phyloP scores from a whole-genome alignment of 1,284 basidiomycete genomes.

The Mycena sp. region DNA sequence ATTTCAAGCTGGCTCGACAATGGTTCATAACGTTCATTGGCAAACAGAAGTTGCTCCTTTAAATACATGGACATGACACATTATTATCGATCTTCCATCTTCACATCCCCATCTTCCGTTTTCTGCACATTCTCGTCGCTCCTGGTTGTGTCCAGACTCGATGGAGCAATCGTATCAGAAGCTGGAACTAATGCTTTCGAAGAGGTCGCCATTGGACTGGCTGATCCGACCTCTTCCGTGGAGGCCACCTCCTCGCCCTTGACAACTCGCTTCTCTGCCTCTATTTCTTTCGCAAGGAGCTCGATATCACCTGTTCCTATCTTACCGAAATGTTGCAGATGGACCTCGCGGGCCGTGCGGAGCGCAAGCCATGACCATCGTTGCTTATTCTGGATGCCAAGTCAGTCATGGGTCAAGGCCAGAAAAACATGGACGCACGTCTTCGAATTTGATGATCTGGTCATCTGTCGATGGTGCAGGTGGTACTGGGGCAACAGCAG shows the following conservation, averaged over 20 bases:
- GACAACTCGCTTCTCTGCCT: constrained; percentile 61
- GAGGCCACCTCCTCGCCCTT: constrained; percentile 45
- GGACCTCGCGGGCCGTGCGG: constrained; percentile 73
- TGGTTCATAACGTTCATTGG: too few species aligned
- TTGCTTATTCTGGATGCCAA: constrained; percentile 66
- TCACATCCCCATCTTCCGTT: constrained; percentile 20
- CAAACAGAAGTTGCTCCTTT: constrained; percentile 9
- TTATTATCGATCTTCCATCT: constrained; percentile 19
- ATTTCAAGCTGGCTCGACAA: too few species aligned
- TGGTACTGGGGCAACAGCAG: constrained; percentile 42
- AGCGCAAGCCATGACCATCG: constrained; percentile 83
- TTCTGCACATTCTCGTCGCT: constrained; percentile 8
- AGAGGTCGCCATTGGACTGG: constrained; percentile 17
- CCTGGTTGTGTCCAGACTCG: constrained; percentile 3
- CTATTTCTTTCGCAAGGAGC: constrained; percentile 72
- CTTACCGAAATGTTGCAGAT: constrained; percentile 78
- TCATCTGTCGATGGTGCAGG: constrained; percentile 55
- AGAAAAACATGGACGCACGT: constrained; percentile 50
- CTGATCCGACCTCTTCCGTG: constrained; percentile 29
- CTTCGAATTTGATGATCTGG: constrained; percentile 66
- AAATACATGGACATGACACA: constrained; percentile 8
- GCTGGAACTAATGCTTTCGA: constrained; percentile 19
- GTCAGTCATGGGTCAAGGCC: constrained; percentile 5
- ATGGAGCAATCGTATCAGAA: constrained; percentile 1
- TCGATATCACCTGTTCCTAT: constrained; percentile 81